Conservation (phyloP, 305 asterid species). For the Fraxinus xanthoxyloides region DNA sequence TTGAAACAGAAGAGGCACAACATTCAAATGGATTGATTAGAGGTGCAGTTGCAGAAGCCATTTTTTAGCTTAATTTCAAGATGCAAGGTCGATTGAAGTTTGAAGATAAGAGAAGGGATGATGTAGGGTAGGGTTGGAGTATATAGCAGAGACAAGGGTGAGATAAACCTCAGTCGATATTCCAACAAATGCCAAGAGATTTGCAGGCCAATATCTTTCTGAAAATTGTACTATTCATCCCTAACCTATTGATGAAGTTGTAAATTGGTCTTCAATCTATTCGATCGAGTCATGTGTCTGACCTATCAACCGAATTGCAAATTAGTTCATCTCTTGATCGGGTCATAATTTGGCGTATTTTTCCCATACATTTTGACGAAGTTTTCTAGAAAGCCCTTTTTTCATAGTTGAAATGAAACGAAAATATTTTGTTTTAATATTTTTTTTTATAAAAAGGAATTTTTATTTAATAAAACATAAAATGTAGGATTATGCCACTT, state of each 20-base stretch:
- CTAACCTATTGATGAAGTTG: background rate
- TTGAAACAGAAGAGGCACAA: conserved; percentile 26
- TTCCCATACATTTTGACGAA: background rate
- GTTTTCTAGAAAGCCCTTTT: background rate
- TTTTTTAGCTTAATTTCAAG: background rate
- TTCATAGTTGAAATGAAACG: background rate
- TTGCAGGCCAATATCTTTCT: background rate
- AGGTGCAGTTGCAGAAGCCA: conserved; percentile 42
- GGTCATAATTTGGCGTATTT: background rate
- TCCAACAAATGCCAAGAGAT: background rate
- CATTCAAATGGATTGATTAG: conserved; percentile 39
- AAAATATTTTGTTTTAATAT: too few species aligned
- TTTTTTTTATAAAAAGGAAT: background rate
- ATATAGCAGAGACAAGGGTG: background rate
- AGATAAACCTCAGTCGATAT: background rate
- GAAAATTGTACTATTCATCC: background rate
- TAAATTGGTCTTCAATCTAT: background rate
- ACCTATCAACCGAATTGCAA: background rate
- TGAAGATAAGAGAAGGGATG: background rate
- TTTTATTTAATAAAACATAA: too few species aligned
- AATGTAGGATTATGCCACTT: background rate
- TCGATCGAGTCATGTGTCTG: background rate
- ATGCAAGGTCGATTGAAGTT: background rate
- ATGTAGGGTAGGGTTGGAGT: background rate
- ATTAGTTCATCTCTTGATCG: background rate